Evolutionary conservation across 2,329 filamentous ascomycete genomes (phyloP), one percentile per base, ranked within the genome.

Genomic region (Talaromyces atroroseus): DNA sequence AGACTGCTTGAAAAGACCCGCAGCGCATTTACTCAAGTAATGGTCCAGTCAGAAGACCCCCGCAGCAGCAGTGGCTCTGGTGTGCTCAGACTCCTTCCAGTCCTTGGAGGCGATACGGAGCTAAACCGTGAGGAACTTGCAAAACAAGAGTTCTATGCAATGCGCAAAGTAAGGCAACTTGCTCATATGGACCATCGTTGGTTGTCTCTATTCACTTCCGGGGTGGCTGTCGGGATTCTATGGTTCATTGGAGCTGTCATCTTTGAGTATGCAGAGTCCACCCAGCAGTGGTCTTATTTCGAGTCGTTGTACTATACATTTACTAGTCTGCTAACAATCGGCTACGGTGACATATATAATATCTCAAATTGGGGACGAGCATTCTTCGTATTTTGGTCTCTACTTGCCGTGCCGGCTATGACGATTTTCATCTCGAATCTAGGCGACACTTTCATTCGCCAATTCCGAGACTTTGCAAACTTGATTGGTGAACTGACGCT

Each of bases 401-500:
- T 74, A 11, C 64, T 74, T 14, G 71, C 72, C 18, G 64, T 74
- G 2, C 72, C 72, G 14, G 68, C 71, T 2, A 67, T 73, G 46
- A 74, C 72, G 0, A 69, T 74, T 14, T 64, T 74, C n/a, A 71
- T 74, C 21, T 70, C 71, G 8, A 70, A 68, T 42, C 68, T 74
- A 38, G 69, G 70, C 10, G 70, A 72, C 50, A 73, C 71, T 0
- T 58, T 74, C 10, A 78, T 83, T 58, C 80, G 80, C 58, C 69
- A 71, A 8, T 76, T 84, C 66, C 76, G 77, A 21, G 79, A 83
- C 49, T 57, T 78, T n/a, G 82, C 80, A 0, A 76, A 80, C n/a
- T 82, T 77, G 72, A 59, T 82, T 4, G 81, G 79, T 12, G 77
- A 79, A 29, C 61, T 82, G 23, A 83, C 81, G 2, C 74, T 83